Percentiles rank a stretch among this genome's conserved stretches.
Evolutionary conservation across 2,329 filamentous ascomycete genomes (phyloP).

Genomic region (Fusarium nanum): DNA sequence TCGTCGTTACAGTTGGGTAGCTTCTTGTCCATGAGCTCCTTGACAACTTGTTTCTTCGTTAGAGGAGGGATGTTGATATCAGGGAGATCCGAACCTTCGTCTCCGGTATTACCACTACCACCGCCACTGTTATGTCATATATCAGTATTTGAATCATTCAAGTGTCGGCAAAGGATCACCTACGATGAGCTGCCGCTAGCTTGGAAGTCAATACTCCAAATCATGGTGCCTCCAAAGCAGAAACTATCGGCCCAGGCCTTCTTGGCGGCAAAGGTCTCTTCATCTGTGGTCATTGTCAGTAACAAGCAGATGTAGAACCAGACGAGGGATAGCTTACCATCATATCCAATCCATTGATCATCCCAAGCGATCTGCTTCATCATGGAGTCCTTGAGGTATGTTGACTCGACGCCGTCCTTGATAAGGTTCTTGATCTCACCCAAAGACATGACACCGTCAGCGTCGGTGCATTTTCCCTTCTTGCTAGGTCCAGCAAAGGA

Average conservation of each 20-base stretch:
- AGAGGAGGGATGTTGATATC: no score
- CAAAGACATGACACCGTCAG: conserved; percentile 47
- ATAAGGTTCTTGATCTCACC: conserved; percentile 50
- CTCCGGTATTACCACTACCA: no score
- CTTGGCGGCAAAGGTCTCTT: conserved; percentile 40
- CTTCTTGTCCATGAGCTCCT: no score
- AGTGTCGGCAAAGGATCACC: no score
- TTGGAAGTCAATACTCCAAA: conserved; percentile 37
- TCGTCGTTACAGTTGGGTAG: no score
- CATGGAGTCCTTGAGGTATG: conserved; percentile 15
- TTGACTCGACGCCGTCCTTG: conserved; percentile 30
- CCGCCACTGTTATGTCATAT: no score
- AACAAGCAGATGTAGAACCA: rapidly evolving
- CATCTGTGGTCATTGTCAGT: neutral
- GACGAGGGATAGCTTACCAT: neutral
- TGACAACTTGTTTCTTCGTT: no score
- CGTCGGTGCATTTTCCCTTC: conserved; percentile 47
- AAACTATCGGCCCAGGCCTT: conserved; percentile 18
- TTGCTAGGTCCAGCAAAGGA: conserved; percentile 41
- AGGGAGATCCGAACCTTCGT: no score
- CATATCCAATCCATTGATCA: conserved; percentile 45
- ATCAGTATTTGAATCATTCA: no score
- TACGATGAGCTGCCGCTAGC: neutral
- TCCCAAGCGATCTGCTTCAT: conserved; percentile 38
- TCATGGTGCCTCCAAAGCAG: conserved; percentile 36